These are phyloP conservation scores for Aspergillus unguis DNA, from an alignment of 2,329 filamentous ascomycete genomes.

Conservation along the genomic window DNA sequence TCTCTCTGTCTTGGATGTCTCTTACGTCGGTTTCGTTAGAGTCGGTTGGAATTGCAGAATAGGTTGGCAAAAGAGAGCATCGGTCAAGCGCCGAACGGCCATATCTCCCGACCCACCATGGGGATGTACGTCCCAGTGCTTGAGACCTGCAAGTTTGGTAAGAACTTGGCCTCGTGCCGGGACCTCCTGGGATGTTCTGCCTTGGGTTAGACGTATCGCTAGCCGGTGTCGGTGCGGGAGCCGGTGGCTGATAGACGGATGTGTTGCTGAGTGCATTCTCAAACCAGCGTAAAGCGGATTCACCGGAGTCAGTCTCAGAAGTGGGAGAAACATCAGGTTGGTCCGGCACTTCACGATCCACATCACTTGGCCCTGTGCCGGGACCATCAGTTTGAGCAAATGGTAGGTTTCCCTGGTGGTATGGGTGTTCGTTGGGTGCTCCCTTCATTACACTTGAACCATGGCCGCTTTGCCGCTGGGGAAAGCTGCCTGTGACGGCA, in stretches of 20 bases:
- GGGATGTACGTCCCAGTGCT: background rate
- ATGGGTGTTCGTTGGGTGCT: slow-evolving; percentile 32
- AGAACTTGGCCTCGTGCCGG: slow-evolving; percentile 5
- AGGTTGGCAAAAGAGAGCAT: slow-evolving; percentile 10
- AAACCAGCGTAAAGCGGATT: background rate
- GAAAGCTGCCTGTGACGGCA: slow-evolving; percentile 40
- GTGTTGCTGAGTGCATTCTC: background rate
- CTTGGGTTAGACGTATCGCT: background rate
- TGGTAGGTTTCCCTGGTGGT: slow-evolving; percentile 30
- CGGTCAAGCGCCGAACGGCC: background rate
- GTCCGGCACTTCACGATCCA: background rate
- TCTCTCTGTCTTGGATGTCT: background rate
- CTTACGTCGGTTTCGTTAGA: background rate
- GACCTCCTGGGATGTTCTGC: background rate
- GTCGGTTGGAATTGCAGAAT: slow-evolving; percentile 5
- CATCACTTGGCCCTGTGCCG: background rate
- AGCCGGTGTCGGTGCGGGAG: background rate
- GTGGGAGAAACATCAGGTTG: background rate
- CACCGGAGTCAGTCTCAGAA: background rate
- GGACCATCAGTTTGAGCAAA: slow-evolving; percentile 16
- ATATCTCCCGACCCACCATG: background rate
- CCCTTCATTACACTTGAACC: slow-evolving; percentile 31
- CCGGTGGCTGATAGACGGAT: background rate
- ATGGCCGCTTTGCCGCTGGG: slow-evolving; percentile 41
- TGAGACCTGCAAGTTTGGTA: slow-evolving; percentile 13